Evolutionary conservation across 202 grass and related monocot genomes (phyloP), one percentile per base, ranked within the genome.

Genomic region (Zoysia matrella): DNA sequence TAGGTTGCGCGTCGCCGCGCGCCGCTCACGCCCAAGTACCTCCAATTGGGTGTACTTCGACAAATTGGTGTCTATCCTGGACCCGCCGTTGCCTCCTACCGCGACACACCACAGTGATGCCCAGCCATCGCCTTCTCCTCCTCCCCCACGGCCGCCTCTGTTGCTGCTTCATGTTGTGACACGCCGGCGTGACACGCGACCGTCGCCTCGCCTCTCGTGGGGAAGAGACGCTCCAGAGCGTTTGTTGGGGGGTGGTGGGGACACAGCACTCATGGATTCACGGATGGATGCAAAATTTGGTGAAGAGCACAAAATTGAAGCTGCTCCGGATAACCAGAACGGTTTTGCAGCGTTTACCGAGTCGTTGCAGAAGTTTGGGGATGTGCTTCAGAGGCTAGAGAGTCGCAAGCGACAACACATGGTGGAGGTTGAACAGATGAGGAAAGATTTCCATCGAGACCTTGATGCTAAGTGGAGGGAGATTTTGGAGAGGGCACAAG

Each of bases 41-140:
- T 52, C 73, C 51, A 93, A 87, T 55, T 98, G 95, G 95, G 60
- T 88, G 68, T 98, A 95, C 80, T 98, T 85, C 74, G 80, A 91
- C 77, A 95, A 90, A 77, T 79, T 98, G 87, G 47, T 81, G 73
- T 79, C 80, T 15, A 62, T 98, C 63, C 67, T 95, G 73, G 82
- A 67, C 50, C 66, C 84, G 1, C 78, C 80, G 12, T 36, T 36
- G 30, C 30, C 30, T 36, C 30, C 30, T 36, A 36, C 30, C 30
- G 30, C 30, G 30, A 36, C 30, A 36, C 30, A 36, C 30, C 30
- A 36, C 30, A 36, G 30, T 36, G 30, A 36, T 36, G 30, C 30
- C 30, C 30, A 36, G 30, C 30, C 30, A 36, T 36, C 30, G 30
- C 30, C 30, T 13, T 61, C 73, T 18, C 42, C 48, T 1, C 67